These are phyloP conservation scores for Phytophthora hybrid DNA, from an alignment of 352 stramenopile species.

Conservation along the genomic window DNA sequence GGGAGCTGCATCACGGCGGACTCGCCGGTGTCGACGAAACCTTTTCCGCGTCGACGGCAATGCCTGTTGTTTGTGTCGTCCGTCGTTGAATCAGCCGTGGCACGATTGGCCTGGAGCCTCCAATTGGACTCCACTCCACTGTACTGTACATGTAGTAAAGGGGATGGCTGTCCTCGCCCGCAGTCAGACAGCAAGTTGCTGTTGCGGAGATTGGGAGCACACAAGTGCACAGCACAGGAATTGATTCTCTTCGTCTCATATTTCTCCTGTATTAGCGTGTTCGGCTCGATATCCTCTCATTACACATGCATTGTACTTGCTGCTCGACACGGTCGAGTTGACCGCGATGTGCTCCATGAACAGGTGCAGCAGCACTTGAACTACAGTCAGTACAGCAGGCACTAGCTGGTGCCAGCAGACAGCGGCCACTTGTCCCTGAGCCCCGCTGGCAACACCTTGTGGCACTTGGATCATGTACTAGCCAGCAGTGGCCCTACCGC, in stretches of 20 bases:
- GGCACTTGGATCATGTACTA: too few species aligned
- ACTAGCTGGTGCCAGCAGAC: too few species aligned
- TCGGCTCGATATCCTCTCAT: background rate
- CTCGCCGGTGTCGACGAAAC: conserved; percentile 3
- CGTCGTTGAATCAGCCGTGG: conserved; percentile 3
- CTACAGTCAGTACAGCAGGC: too few species aligned
- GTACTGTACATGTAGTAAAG: too few species aligned
- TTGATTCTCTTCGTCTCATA: conserved; percentile 18
- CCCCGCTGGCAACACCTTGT: too few species aligned
- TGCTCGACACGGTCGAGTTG: background rate
- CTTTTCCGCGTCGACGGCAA: background rate
- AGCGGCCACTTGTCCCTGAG: too few species aligned
- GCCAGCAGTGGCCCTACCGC: too few species aligned
- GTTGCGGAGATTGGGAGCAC: background rate
- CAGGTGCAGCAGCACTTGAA: too few species aligned
- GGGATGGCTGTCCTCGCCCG: background rate
- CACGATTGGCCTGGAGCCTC: background rate
- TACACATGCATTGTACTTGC: background rate
- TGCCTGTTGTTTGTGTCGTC: background rate
- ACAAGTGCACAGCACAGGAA: conserved; percentile 3
- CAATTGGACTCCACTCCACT: too few species aligned
- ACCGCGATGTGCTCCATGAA: too few species aligned
- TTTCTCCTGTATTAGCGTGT: conserved; percentile 12
- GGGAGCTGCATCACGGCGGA: background rate
- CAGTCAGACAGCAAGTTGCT: conserved; percentile 1